phyloP scores from a whole-genome alignment of 352 stramenopile genomes.

The Pythium apleroticum region DNA sequence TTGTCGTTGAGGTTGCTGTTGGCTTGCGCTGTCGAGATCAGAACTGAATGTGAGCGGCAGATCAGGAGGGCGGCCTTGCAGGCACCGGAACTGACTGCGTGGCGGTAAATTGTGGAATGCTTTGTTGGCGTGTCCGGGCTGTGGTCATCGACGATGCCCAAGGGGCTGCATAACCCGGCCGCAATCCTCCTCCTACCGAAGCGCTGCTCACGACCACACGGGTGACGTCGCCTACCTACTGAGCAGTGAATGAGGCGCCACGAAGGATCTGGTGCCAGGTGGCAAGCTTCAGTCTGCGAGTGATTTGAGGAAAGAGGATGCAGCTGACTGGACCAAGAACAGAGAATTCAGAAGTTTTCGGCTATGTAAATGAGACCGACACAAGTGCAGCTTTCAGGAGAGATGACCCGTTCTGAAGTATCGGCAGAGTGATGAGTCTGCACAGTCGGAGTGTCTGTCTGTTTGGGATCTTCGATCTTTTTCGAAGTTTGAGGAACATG shows the following conservation, averaged over 20 bases:
- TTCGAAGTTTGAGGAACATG: not conserved
- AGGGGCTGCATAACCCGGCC: not conserved
- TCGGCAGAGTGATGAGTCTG: not conserved
- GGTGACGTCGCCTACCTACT: not conserved
- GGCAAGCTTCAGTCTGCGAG: not conserved
- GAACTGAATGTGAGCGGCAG: not conserved
- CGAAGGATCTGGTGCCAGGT: not conserved
- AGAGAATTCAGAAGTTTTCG: not conserved
- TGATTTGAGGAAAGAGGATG: not conserved
- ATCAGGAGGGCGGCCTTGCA: not conserved
- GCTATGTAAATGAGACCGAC: not conserved
- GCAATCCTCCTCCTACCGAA: not conserved
- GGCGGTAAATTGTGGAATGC: not conserved
- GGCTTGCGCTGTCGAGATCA: not conserved
- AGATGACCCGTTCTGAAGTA: not conserved
- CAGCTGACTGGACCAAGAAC: not conserved
- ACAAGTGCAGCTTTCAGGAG: not conserved
- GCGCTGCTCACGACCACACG: not conserved
- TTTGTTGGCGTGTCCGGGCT: not conserved
- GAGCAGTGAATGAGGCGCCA: not conserved
- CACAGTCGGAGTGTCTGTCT: not conserved
- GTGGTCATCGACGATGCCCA: not conserved
- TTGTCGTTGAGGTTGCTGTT: not conserved
- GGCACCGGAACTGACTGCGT: constrained; percentile 15
- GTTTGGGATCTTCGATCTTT: not conserved